These are phyloP conservation scores for Cinnamomum micranthum DNA, from an alignment of 164 flowering plant species.

Conservation along the genomic window DNA sequence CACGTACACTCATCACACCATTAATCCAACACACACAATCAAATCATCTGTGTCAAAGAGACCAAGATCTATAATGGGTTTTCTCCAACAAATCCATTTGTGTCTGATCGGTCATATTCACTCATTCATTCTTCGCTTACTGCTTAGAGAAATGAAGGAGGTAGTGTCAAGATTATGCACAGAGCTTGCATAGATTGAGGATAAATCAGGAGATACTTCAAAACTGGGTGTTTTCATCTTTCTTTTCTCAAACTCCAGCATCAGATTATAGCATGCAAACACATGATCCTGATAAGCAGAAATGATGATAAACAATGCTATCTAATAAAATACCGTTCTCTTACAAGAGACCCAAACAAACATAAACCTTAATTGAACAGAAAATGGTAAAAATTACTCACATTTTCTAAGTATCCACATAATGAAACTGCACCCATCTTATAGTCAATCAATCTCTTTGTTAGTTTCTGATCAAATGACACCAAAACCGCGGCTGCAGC, in stretches of 20 bases:
- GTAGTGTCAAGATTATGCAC: conserved; percentile 22
- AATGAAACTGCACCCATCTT: conserved; percentile 33
- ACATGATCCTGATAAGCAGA: conserved; percentile 42
- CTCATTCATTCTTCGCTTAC: conserved; percentile 40
- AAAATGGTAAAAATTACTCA: conserved; percentile 22
- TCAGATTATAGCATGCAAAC: conserved; percentile 37
- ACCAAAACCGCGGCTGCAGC: conserved; percentile 64
- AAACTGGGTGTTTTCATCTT: conserved; percentile 18
- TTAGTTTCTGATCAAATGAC: conserved; percentile 37
- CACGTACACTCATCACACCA: conserved; percentile 19
- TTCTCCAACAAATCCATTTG: background rate
- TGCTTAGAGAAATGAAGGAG: conserved; percentile 21
- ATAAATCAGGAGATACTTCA: conserved; percentile 26
- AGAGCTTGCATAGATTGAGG: conserved; percentile 22
- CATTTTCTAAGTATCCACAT: conserved; percentile 29
- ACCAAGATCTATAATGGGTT: background rate
- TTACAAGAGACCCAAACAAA: background rate
- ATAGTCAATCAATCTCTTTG: conserved; percentile 37
- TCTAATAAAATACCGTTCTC: background rate
- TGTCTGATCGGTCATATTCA: conserved; percentile 45
- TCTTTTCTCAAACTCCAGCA: conserved; percentile 32
- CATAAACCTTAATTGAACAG: background rate
- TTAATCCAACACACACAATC: background rate
- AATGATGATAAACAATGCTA: conserved; percentile 1
- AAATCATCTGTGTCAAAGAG: background rate